Base-by-base conservation (phyloP, 495 filamentous ascomycete genomes). In the Penicillium odoratum region DNA sequence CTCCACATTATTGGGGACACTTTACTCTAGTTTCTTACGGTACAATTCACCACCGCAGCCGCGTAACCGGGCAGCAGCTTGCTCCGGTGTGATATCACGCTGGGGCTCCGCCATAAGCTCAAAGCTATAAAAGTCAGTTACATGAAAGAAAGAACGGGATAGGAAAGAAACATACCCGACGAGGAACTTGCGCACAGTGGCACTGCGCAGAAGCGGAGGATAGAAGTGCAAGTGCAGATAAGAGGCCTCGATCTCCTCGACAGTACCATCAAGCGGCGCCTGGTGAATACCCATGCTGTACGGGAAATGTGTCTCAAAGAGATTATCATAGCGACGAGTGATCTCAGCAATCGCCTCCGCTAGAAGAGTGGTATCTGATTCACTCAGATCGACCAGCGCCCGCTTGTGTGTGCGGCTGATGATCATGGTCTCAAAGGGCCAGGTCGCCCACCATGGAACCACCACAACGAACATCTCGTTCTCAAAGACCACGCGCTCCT, bases 181-280 rank as follows among this genome's bases (percentile, higher is more conserved):
- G 42, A 97, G 66, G 75, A 98, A 98, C 78, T 98, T 98, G 56
- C 88, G 85, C 33, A 98, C 95, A 5, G 90, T 93, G 10, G 94
- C 94, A 59, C 92, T 96, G 44, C 94, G 85, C 60, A 98, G 80
- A 40, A 98, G 78, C 7, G 94, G 94, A 15, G 94, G 94, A 71
- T 96, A 97, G 72, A 98, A 98, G 74, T 98, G 94, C 76, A 98
- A 83, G 69, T 98, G 94, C 69, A 98, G 84, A 78, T 96, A 90
- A 49, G 89, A 91, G 15, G 85, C 82, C 66, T 95, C 90, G 33
- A 91, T 80, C 71, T 97, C 92, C 62, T 96, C 90, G 13, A 84
- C 80, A 4, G 85, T 86, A n/a, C 90, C 92, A 38, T 92, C 85
- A 5, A 98, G 78, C 9, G 94, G 95, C 30, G 94, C 93, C 75